Percentiles rank a stretch among this genome's conserved stretches.
These are phyloP conservation scores for Salmacisia buchloeana DNA, from an alignment of 1,284 basidiomycete species.

Conservation along the genomic window DNA sequence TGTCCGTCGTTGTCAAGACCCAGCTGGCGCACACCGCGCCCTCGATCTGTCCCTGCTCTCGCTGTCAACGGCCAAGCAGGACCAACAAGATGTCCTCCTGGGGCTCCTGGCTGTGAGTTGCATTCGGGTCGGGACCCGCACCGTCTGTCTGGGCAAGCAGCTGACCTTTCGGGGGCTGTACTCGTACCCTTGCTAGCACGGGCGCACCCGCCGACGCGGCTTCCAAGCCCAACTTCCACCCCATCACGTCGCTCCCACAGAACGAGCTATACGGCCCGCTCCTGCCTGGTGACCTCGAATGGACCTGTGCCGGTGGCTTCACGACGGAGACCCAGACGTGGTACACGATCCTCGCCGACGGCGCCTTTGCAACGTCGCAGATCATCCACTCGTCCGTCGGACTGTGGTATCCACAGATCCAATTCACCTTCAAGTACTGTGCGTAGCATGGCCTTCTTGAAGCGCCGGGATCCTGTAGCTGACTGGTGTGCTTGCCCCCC, in stretches of 20 bases:
- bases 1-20: too few species aligned
- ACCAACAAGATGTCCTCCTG: constrained; percentile 44
- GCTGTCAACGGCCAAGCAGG: too few species aligned
- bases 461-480: neutral
- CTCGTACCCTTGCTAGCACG: constrained; percentile 16
- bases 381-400: constrained; percentile 92
- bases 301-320: constrained; percentile 76
- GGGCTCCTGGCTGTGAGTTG: constrained; percentile 47
- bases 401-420: constrained; percentile 94
- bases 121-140: neutral
- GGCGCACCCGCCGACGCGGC: constrained; percentile 20
- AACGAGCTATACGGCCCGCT: constrained; percentile 65
- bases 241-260: constrained; percentile 41
- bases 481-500: neutral
- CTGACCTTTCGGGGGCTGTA: too few species aligned
- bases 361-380: constrained; percentile 76
- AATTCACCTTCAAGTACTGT: constrained; percentile 85
- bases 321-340: constrained; percentile 86
- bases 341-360: constrained; percentile 79
- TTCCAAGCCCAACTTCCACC: constrained; percentile 37
- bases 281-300: constrained; percentile 65
- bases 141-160: too few species aligned
- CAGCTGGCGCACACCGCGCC: too few species aligned
- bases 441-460: neutral
- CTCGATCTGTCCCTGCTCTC: too few species aligned